Evolutionary conservation across 208 protist species (phyloP), one percentile per base, ranked within the genome.

Genomic region (Lotmaria passim): DNA sequence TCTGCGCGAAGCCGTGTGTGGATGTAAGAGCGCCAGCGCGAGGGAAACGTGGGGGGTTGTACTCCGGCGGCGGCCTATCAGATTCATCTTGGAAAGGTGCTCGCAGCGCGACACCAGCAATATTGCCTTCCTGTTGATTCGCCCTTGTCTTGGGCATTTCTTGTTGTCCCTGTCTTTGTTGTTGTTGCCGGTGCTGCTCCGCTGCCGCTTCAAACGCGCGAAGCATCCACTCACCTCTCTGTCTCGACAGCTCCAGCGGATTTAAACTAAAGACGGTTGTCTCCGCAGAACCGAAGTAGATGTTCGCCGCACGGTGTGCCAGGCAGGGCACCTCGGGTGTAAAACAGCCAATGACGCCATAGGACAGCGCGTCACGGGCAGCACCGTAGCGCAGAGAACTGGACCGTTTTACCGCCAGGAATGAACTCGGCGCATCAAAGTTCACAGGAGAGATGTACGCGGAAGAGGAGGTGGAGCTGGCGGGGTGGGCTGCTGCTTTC

Each of bases 301-400:
- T 43, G 55, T 88, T 82, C 11, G 69, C 75, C 3, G 60, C 53
- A 60, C 78, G 75, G 26, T 38, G 75, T 15, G 56, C 53, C 31
- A 83, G 43, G 17, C 70, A 82, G 14, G 86, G 86, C 38, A 87
- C 83, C 26, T 82, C 69, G 0, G 83, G 81, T 7, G 83, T 86
- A 63, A 87, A 89, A 71, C 83, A 89, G 36, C 86, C 86, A n/a
- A 92, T 55, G 8, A 85, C 68, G 53, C 73, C 33, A 56, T 60
- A 36, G 17, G 60, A 59, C 43, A 51, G 24, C 28, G 57, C 38
- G 15, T 41, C 28, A 39, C 24, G 61, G 3, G 47, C 7, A 3
- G 47, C 31, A 12, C 61, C 47, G 47, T 56, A 67, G 24, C 47
- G 61, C 46, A 41, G 4, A 1, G 61, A 67, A 5, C 59, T 58